phyloP scores from a whole-genome alignment of 441 rosid genomes.

The Dalechampia spathulata region DNA sequence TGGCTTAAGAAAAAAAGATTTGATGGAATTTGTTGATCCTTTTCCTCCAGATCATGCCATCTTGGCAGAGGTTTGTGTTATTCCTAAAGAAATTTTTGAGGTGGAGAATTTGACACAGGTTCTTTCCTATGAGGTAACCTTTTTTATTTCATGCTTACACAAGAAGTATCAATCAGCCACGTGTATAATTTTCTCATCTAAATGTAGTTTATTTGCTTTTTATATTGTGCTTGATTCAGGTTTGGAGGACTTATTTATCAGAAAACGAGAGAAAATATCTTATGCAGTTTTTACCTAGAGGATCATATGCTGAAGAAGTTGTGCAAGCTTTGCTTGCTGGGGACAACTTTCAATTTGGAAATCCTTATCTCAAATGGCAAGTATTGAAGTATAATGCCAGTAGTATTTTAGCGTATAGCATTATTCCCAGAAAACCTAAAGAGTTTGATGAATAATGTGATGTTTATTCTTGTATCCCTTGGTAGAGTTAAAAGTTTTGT shows the following conservation, averaged over 20 bases:
- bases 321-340: constrained; percentile 64
- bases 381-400: constrained; percentile 23
- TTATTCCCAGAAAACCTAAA: not conserved
- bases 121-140: constrained; percentile 77
- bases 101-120: constrained; percentile 55
- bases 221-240: constrained; percentile 35
- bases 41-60: constrained; percentile 30
- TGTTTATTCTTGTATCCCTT: too few relatives aligned
- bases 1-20: constrained; percentile 58
- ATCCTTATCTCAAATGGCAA: constrained; percentile 73
- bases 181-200: constrained; percentile 4
- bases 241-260: constrained; percentile 64
- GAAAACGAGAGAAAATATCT: constrained; percentile 67
- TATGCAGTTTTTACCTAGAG: constrained; percentile 73
- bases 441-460: too few relatives aligned
- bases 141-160: too few relatives aligned
- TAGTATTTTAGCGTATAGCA: not conserved
- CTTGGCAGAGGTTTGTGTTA: constrained; percentile 59
- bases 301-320: constrained; percentile 46
- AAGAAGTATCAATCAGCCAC: not conserved
- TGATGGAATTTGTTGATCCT: constrained; percentile 48
- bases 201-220: too few relatives aligned
- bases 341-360: constrained; percentile 83
- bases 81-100: constrained; percentile 69
- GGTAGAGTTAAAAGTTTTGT: not conserved